Conservation (phyloP, 805 yeast species). For the Wickerhamiella brachini region DNA sequence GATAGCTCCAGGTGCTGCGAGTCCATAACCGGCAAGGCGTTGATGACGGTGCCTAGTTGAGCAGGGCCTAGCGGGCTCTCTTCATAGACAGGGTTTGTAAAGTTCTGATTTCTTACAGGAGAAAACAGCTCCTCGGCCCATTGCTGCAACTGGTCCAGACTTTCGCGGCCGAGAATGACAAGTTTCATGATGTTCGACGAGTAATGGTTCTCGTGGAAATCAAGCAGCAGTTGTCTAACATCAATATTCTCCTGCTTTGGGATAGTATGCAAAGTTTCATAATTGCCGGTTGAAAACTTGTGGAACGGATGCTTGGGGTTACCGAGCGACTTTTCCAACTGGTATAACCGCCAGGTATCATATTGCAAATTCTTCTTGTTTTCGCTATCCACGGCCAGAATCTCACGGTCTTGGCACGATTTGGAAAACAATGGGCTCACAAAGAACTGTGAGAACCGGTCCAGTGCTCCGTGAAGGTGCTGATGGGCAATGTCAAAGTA, state of each 20-base stretch:
- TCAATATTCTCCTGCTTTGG: conserved; percentile 52
- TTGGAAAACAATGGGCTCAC: conserved; percentile 63
- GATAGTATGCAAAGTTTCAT: conserved; percentile 50
- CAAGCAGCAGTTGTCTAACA: conserved; percentile 67
- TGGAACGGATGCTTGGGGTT: conserved; percentile 70
- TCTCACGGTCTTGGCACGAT: conserved; percentile 78
- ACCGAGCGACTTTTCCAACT: conserved; percentile 61
- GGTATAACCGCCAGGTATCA: conserved; percentile 80
- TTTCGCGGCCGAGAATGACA: conserved; percentile 72
- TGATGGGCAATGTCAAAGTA: conserved; percentile 72
- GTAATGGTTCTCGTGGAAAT: conserved; percentile 58
- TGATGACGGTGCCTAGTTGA: conserved; percentile 40
- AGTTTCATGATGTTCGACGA: conserved; percentile 83
- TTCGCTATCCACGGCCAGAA: conserved; percentile 90
- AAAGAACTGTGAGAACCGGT: conserved; percentile 87
- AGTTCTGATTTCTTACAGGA: conserved; percentile 38
- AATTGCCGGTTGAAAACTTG: conserved; percentile 84
- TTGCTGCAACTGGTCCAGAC: conserved; percentile 50
- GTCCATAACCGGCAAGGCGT: conserved; percentile 76
- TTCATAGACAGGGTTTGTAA: conserved; percentile 29
- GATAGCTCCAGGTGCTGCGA: conserved; percentile 48
- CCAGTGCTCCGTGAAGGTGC: conserved; percentile 73
- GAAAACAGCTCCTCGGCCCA: conserved; percentile 62
- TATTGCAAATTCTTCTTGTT: conserved; percentile 86
- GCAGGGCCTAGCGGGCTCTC: conserved; percentile 35